Percentiles rank a stretch among this genome's conserved stretches.
Evolutionary conservation across 495 filamentous ascomycete genomes (phyloP).

Genomic region (Annulohypoxylon moriforme): DNA sequence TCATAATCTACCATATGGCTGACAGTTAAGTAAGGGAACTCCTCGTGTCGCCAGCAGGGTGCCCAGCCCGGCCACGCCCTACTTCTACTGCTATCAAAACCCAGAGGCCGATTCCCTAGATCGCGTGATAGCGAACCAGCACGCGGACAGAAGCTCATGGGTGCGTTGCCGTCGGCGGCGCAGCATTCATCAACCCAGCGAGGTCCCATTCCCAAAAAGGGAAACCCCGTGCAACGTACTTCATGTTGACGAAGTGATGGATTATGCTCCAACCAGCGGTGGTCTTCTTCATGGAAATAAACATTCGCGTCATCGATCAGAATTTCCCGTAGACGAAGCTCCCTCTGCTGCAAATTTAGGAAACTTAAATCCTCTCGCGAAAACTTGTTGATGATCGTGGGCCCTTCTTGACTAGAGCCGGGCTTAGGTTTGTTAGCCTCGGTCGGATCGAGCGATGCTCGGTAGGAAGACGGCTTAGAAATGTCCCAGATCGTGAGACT

Average conservation of each 20-base stretch:
- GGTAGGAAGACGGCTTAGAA: slow-evolving; percentile 63
- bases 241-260: slow-evolving; percentile 55
- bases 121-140: slow-evolving; percentile 49
- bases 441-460: slow-evolving; percentile 66
- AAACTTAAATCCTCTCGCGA: slow-evolving; percentile 67
- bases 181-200: slow-evolving; percentile 62
- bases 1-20: slow-evolving; percentile 63
- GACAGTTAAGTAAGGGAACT: slow-evolving; percentile 67
- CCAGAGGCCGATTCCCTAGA: slow-evolving; percentile 27
- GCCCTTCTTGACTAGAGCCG: slow-evolving; percentile 47
- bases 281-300: slow-evolving; percentile 62
- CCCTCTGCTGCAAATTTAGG: slow-evolving; percentile 68
- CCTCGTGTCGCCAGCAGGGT: slow-evolving; percentile 67
- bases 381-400: slow-evolving; percentile 66
- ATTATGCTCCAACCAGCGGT: slow-evolving; percentile 60
- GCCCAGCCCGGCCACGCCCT: slow-evolving; percentile 55
- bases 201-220: slow-evolving; percentile 64
- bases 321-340: slow-evolving; percentile 64
- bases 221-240: slow-evolving; percentile 65
- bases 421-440: slow-evolving; percentile 53
- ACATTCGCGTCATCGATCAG: slow-evolving; percentile 67
- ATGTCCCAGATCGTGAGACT: slow-evolving; percentile 76
- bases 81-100: background rate
- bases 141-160: slow-evolving; percentile 58
- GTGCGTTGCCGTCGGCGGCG: slow-evolving; percentile 59